Base-by-base conservation (phyloP, 305 asterid species). In the Fraxinus dipetala region DNA sequence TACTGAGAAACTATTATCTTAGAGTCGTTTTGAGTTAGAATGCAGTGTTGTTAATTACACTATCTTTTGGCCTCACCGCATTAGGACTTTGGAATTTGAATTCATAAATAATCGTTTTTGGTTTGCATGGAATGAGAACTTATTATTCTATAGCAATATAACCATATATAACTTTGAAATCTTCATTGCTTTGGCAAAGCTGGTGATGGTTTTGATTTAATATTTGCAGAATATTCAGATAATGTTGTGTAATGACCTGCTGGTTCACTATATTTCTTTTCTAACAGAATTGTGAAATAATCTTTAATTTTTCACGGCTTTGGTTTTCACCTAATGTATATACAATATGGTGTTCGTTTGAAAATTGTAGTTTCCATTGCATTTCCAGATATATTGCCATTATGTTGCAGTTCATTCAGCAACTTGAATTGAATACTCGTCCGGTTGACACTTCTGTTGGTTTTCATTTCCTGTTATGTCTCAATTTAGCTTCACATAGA, bases 161-260 rank as follows among this genome's bases (percentile, higher is more conserved):
- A 80, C 73, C 59, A 51, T 81, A 34, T 69, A 43, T 35, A 56
- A 43, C 32, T 76, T 8, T 56, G 31, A 81, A 77, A 54, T 45
- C 16, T 69, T 32, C 61, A n/a, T 76, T 45, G 43, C 51, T 67
- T 69, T 63, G 48, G 45, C 65, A 69, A 45, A 70, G 81, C 76
- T 35, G 54, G 56, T 56, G 78, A 81, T 36, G 59, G 32, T 77
- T 81, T 67, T 77, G 79, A 65, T 65, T 77, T 43, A 63, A 30
- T 75, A 61, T 34, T 79, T 76, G 18, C 24, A 56, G 80, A 56
- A 75, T 78, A 61, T 79, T 76, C 32, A 36, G 16, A 83, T n/a
- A n/a, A 16, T 76, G 79, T 38, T 83, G 61, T 63, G 9, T 76
- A 32, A 75, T 48, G 73, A 74, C 30, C 65, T 61, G 72, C 69